Conservation (phyloP, 371 early-diverging fungal genomes). For the Haplosporangium sp. region DNA sequence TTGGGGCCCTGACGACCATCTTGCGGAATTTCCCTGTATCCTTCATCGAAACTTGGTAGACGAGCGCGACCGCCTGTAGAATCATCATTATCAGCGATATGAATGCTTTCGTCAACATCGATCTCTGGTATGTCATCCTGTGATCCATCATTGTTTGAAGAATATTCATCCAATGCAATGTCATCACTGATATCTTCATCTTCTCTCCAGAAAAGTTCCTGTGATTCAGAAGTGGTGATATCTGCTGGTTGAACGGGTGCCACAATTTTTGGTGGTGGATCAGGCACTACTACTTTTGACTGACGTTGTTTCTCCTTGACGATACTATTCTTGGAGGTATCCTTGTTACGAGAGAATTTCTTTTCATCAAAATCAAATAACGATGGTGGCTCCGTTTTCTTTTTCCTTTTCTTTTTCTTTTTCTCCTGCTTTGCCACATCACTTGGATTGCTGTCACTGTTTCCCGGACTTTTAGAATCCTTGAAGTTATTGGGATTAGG, state of each 20-base stretch:
- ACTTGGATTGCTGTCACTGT: conserved; percentile 3
- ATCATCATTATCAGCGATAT: neutral
- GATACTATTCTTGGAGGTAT: conserved; percentile 2
- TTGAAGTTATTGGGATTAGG: neutral
- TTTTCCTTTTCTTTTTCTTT: conserved; percentile 41
- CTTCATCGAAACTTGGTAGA: neutral
- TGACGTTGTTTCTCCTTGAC: conserved; percentile 1
- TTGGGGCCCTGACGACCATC: neutral
- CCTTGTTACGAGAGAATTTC: neutral
- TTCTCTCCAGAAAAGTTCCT: conserved; percentile 20
- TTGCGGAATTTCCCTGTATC: neutral
- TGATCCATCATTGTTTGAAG: neutral
- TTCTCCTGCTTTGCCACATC: conserved; percentile 1
- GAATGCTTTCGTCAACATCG: neutral
- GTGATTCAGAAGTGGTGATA: neutral
- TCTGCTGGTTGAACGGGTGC: neutral
- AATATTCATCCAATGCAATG: neutral
- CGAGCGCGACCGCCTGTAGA: neutral
- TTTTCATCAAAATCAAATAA: conserved; percentile 37
- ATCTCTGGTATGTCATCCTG: neutral
- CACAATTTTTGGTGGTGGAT: neutral
- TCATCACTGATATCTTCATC: neutral
- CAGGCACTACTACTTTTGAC: neutral
- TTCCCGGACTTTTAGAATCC: conserved; percentile 11
- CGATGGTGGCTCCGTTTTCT: conserved; percentile 40